Conservation (phyloP, 306 rosid genomes). For the Dryas octopetala region DNA sequence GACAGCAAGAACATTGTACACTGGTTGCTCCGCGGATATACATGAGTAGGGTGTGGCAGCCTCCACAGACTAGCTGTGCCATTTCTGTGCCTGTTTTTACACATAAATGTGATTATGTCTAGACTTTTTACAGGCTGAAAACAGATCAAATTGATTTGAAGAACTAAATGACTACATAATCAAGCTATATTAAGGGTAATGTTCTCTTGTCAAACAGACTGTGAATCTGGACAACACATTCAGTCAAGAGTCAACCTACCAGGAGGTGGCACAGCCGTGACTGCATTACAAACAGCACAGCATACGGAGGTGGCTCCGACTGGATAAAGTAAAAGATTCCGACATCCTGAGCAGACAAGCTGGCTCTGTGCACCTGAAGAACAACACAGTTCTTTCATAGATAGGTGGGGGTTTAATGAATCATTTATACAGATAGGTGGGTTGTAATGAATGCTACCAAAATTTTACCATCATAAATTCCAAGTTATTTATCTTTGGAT, state of each 20-base stretch:
- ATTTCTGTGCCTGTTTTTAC: conserved; percentile 79
- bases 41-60: conserved; percentile 98
- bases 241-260: conserved; percentile 40
- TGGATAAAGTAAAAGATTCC: conserved; percentile 85
- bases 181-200: neutral
- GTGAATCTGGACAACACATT: no score
- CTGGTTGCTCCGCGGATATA: conserved; percentile 95
- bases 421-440: neutral
- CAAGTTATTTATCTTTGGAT: no score
- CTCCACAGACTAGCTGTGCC: conserved; percentile 99
- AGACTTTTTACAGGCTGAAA: neutral
- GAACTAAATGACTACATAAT: neutral
- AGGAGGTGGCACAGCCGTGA: conserved; percentile 94
- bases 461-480: neutral
- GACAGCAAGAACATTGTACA: conserved; percentile 98
- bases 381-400: conserved; percentile 21
- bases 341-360: conserved; percentile 96
- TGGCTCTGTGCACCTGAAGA: conserved; percentile 82
- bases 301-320: conserved; percentile 96
- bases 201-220: no score
- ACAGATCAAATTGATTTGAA: neutral
- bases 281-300: conserved; percentile 99
- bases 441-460: no score
- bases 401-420: neutral
- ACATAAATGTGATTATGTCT: neutral